A percentile compares a stretch with the other conserved stretches of the same genome.
phyloP scores from a whole-genome alignment of 177 flowering plant genomes.

The Tripterygium wilfordii region DNA sequence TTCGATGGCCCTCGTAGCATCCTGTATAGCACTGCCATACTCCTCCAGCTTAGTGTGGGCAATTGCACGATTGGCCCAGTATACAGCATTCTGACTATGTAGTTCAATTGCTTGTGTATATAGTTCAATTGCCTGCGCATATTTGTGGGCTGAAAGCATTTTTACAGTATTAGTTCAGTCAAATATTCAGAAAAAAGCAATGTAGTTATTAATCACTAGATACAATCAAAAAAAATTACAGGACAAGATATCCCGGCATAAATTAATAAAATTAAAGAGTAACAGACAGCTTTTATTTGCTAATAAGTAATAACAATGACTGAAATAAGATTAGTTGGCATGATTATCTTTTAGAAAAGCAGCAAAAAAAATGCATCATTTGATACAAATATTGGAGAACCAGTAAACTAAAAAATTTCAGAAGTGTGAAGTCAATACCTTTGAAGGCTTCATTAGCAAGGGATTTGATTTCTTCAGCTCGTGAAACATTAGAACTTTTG shows the following conservation, averaged over 20 bases:
- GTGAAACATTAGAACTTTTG: constrained; percentile 38
- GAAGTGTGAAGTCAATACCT: constrained; percentile 32
- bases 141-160: constrained; percentile 65
- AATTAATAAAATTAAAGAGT: not conserved
- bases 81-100: constrained; percentile 72
- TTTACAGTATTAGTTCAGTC: not conserved
- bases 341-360: too few species aligned
- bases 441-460: constrained; percentile 91
- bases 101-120: constrained; percentile 81
- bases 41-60: constrained; percentile 95
- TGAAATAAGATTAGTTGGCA: not conserved
- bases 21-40: constrained; percentile 94
- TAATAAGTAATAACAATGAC: not conserved
- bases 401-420: too few species aligned
- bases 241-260: too few species aligned
- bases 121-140: constrained; percentile 73
- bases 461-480: constrained; percentile 72
- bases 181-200: not conserved
- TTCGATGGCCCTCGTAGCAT: constrained; percentile 92
- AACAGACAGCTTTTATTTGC: too few species aligned
- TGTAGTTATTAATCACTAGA: too few species aligned
- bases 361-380: too few species aligned
- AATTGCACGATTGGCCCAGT: constrained; percentile 95
- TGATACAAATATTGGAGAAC: too few species aligned
- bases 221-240: too few species aligned